Conservation (phyloP, 2,329 filamentous ascomycete species). For the Aciculosporium take region DNA sequence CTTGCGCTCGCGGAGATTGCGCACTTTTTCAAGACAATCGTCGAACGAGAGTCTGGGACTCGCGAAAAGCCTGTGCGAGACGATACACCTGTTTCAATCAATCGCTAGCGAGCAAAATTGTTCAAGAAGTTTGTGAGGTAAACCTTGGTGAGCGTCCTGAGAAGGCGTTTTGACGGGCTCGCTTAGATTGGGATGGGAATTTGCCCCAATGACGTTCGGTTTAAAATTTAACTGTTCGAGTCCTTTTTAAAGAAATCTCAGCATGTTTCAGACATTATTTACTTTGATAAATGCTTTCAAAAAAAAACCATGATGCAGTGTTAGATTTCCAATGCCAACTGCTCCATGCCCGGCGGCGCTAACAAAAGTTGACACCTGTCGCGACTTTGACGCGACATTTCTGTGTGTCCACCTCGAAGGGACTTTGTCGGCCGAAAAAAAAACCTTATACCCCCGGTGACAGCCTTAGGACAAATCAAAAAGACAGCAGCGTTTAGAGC, state of each 20-base stretch:
- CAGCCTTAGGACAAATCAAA: no score
- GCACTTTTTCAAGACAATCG: slow-evolving; percentile 38
- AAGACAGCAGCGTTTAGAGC: no score
- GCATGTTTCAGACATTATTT: neutral
- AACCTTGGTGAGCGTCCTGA: neutral
- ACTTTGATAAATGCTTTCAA: neutral
- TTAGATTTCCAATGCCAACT: neutral
- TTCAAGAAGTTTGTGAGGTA: neutral
- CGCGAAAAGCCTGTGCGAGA: neutral
- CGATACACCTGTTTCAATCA: neutral
- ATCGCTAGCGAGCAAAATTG: neutral
- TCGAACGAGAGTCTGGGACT: slow-evolving; percentile 27
- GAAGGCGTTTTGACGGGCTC: neutral
- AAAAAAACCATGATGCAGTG: neutral
- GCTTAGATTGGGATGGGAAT: neutral
- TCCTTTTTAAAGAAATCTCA: neutral
- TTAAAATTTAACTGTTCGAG: neutral
- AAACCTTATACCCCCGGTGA: no score
- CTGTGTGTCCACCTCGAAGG: no score
- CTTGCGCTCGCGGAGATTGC: slow-evolving; percentile 34
- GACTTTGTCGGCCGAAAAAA: no score
- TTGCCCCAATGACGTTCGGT: neutral
- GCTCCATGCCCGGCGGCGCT: neutral
- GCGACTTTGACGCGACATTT: neutral
- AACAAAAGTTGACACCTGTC: neutral